Evolutionary conservation across 2,329 filamentous ascomycete species (phyloP), one percentile per base, ranked within the genome.

Genomic region (Ophiostoma populinum): DNA sequence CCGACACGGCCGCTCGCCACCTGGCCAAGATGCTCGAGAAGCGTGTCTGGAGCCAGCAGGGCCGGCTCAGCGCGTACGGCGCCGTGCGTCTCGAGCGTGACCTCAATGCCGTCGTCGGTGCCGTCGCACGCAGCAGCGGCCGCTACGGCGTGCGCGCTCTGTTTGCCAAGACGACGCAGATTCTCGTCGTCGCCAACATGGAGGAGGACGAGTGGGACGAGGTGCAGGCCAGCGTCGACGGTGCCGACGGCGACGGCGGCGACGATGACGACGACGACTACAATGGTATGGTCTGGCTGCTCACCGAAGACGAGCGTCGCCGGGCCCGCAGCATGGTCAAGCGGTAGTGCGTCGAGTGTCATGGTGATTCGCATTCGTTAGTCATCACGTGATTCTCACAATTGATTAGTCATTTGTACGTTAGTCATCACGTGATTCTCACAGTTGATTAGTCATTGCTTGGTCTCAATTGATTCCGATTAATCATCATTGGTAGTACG

Each of bases 151-250:
- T 90, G 24, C 64, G 82, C 21, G 85, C 92, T 49, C 56, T 69
- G 3, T 93, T 94, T 58, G 64, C 67, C 19, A 71, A 75, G 48
- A 80, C 80, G 39, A 65, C 67, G 40, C 83, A 94, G 62, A 76
- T 93, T 47, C 71, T 80, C 38, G 72, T 92, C 62, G 72, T 93
- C 12, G 75, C 87, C 51, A 87, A 86, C 46, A 92, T 94, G 83
- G 86, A 94, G 51, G 81, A 90, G 22, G 86, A 94, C 39, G 87
- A 94, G 55, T 93, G 85, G 80, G 80, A 87, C 32, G 83, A 90
- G 54, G 55, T 86, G 8, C n/a, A n/a, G n/a, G n/a, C n/a, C n/a
- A n/a, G n/a, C n/a, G 39, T 27, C 17, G 39, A 34, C 13, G 39
- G 6, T n/a, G 29, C 21, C 13, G 35, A 19, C 12, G 25, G 52